Evolutionary conservation across 73 alveolate species (phyloP), one percentile per base, ranked within the genome.

Genomic region (Symbiodinium pilosum): DNA sequence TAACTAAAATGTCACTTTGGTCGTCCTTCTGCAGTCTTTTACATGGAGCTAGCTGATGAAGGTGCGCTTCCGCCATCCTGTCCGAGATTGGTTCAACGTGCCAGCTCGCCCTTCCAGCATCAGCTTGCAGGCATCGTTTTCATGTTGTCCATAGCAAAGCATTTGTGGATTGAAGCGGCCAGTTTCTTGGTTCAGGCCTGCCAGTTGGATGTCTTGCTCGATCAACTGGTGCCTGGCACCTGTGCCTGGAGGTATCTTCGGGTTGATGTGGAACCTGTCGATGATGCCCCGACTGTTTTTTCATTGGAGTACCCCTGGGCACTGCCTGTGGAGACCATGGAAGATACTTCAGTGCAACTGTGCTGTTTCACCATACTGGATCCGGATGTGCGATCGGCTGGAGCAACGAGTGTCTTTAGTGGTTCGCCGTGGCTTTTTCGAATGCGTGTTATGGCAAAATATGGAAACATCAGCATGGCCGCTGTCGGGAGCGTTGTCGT

Each of bases 241-340:
- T 64, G 77, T 26, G 41, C 77, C 77, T 21, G 39, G 38, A 64
- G 28, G 77, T 64, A 64, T 36, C 21, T 64, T 30, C 39, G 28
- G 8, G 28, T 64, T 9, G 77, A 64, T 64, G 38, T 64, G 38
- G 28, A 64, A 26, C 77, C 77, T 21, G 77, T 64, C 85, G 95
- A 88, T 41, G 95, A 88, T 51, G 75, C 87, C 26, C 95, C 95
- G 44, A 84, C 43, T 71, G 51, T 88, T 9, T 38, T 88, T 68
- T 88, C 95, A 20, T 38, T 88, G 75, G 47, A 88, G 12, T 71
- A 88, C 47, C 95, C 95, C 40, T 88, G 95, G 95, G 95, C 95
- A 20, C 44, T 88, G 51, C 95, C 95, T 11, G 47, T 88, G 32
- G 71, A 64, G 1, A 84, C 75, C 43, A 34, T 59, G 73, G 87